Evolutionary conservation across 2,329 filamentous ascomycete species (phyloP).

Genomic region (Pseudogymnoascus sp.): DNA sequence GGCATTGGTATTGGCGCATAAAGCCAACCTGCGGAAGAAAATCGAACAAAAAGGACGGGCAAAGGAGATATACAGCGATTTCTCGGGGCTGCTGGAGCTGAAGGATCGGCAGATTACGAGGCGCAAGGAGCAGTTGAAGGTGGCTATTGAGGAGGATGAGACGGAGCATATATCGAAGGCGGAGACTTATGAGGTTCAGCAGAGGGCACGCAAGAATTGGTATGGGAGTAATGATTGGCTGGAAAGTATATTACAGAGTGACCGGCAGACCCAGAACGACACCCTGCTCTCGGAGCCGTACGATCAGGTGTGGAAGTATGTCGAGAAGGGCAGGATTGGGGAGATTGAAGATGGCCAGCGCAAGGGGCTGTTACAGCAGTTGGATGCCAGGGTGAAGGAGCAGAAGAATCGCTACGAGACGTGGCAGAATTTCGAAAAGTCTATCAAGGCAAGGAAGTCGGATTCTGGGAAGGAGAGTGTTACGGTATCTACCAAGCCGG

Average conservation of each 20-base stretch:
- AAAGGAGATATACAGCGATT: conserved; percentile 52
- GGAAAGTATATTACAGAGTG: conserved; percentile 61
- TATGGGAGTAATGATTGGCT: conserved; percentile 69
- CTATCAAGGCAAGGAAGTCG: conserved; percentile 25
- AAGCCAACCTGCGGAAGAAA: conserved; percentile 53
- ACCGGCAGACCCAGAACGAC: conserved; percentile 49
- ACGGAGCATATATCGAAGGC: conserved; percentile 30
- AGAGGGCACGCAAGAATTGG: conserved; percentile 66
- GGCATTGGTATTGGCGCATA: conserved; percentile 67
- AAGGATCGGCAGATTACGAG: conserved; percentile 54
- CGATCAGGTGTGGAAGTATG: conserved; percentile 61
- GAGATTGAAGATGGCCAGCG: conserved; percentile 45
- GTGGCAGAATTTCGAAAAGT: conserved; percentile 63
- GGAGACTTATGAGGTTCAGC: conserved; percentile 44
- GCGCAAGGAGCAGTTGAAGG: conserved; percentile 42
- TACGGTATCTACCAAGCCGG: conserved; percentile 3
- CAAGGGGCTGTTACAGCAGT: conserved; percentile 56
- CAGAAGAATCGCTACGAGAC: conserved; percentile 63
- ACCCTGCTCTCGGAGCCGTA: conserved; percentile 61
- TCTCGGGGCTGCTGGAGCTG: conserved; percentile 55
- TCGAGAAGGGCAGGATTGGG: conserved; percentile 51
- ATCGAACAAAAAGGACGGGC: conserved; percentile 55
- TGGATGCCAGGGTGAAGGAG: conserved; percentile 59
- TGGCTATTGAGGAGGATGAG: conserved; percentile 25
- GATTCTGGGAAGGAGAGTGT: conserved; percentile 16